A percentile compares a stretch with the other conserved stretches of the same genome.
Conservation (phyloP, 441 rosid species). For the Melastoma candidum region DNA sequence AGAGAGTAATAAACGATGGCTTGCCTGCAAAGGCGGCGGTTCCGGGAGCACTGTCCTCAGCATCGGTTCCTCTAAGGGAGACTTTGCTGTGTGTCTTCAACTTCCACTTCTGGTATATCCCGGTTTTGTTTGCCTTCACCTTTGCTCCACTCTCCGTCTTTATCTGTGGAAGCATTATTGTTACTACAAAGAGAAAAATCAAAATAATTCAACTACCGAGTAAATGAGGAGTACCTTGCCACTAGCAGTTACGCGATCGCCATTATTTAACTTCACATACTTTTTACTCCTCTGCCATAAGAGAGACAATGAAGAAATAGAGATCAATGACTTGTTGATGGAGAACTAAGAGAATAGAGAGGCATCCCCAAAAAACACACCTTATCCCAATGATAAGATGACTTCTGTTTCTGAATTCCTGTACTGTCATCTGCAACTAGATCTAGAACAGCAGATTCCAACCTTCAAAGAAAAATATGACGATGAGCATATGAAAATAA, state of each 20-base stretch:
- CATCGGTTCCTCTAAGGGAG: constrained; percentile 34
- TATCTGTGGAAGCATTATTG: constrained; percentile 26
- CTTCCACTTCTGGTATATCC: constrained; percentile 90
- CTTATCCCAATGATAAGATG: constrained; percentile 90
- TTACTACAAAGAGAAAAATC: not conserved
- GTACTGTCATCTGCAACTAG: constrained; percentile 82
- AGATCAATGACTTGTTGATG: not conserved
- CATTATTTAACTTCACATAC: constrained; percentile 84
- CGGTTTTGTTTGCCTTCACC: constrained; percentile 57
- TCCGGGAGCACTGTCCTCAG: constrained; percentile 37
- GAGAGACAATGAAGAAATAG: constrained; percentile 5
- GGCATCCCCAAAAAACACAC: constrained; percentile 27
- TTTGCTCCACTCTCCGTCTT: constrained; percentile 90
- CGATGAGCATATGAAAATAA: not conserved
- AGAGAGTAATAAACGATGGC: not conserved
- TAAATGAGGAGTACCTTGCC: constrained; percentile 60
- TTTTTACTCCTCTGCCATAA: constrained; percentile 82
- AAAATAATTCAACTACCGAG: not conserved
- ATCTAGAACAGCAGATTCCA: constrained; percentile 86
- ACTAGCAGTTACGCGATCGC: constrained; percentile 94
- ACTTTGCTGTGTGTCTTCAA: constrained; percentile 54
- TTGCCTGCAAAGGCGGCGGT: constrained; percentile 42
- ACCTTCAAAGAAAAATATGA: constrained; percentile 29
- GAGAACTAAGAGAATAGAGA: constrained; percentile 4
- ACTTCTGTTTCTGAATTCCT: constrained; percentile 74